A percentile compares a stretch with the other conserved stretches of the same genome.
These are phyloP conservation scores for Xylaria arbuscula DNA, from an alignment of 2,329 filamentous ascomycete species.

Conservation along the genomic window DNA sequence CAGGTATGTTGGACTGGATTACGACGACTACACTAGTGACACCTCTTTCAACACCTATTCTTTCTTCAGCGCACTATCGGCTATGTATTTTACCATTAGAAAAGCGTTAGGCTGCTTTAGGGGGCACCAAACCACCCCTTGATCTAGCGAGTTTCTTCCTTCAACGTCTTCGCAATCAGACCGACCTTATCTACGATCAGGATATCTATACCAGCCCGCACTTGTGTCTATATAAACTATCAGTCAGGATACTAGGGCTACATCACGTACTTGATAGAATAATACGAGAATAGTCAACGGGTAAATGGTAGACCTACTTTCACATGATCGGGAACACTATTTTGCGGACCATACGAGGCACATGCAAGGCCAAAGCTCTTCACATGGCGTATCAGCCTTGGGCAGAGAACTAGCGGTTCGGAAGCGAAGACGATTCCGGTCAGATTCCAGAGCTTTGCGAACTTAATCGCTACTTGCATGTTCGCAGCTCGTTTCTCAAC, in stretches of 20 bases:
- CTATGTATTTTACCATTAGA: neutral
- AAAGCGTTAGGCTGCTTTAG: neutral
- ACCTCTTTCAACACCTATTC: neutral
- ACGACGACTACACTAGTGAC: too few species aligned
- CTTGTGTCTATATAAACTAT: conserved; percentile 24
- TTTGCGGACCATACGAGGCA: conserved; percentile 52
- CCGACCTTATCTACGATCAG: conserved; percentile 31
- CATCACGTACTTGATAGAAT: too few species aligned
- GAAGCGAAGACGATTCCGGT: conserved; percentile 52
- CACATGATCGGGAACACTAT: conserved; percentile 45
- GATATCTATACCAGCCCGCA: conserved; percentile 29
- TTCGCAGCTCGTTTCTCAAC: conserved; percentile 52
- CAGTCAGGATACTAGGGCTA: neutral
- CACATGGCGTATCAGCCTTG: conserved; percentile 51
- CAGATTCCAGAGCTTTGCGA: conserved; percentile 53
- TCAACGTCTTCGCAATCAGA: conserved; percentile 19
- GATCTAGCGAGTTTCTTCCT: neutral
- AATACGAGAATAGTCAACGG: neutral
- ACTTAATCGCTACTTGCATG: conserved; percentile 53
- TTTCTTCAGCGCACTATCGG: neutral
- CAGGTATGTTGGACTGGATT: too few species aligned
- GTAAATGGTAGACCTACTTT: conserved; percentile 36
- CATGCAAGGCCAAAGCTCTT: conserved; percentile 50
- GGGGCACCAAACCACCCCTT: neutral
- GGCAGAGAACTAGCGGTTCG: conserved; percentile 52